Evolutionary conservation across 1,139 yeast species (phyloP), one percentile per base, ranked within the genome.

Genomic region (Taphrina wiesneri): DNA sequence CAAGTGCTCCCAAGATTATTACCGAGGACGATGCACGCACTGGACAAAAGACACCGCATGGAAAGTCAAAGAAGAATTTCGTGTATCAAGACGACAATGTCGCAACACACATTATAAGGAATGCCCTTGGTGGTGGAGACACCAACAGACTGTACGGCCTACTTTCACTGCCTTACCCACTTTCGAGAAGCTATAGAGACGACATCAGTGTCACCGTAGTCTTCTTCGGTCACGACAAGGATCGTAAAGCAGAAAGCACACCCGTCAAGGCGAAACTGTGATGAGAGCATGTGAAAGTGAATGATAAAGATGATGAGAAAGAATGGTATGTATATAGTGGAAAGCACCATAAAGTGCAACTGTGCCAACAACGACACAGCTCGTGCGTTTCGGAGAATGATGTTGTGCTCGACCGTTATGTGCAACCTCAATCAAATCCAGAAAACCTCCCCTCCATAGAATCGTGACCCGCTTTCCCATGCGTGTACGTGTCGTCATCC

Each of bases 201-300:
- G 99, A 93, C 75, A 81, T 93, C 73, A 92, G 98, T 0, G 98
- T 92, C 9, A 91, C 97, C 1, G 99, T 93, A 28, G 91, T 92
- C 2, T 93, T 93, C 77, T 93, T 93, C 75, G 96, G 95, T 15
- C 82, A 83, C 23, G 56, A 45, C 25, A 41, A 19, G n/a, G 71
- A 71, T 21, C 26, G 59, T 9, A 9, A 4, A n/a, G 15, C 52
- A 6, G 32, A 28, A 6, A 21, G 7, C 6, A 39, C 25, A 2
- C 46, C 45, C n/a, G 6, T 36, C 26, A 32, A 41, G 32, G 64
- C 64, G 28, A 60, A 60, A 30, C 28, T 60, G 52, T 60, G 49
- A 45, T 45, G 46, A 19, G 17, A 41, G 11, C 13, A 2, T n/a
- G 46, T 7, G 46, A 11, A 19, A 11, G 3, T 41, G 46, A 41